phyloP scores from a whole-genome alignment of 2,329 filamentous ascomycete species.

The Pseudocercospora macadamiae region DNA sequence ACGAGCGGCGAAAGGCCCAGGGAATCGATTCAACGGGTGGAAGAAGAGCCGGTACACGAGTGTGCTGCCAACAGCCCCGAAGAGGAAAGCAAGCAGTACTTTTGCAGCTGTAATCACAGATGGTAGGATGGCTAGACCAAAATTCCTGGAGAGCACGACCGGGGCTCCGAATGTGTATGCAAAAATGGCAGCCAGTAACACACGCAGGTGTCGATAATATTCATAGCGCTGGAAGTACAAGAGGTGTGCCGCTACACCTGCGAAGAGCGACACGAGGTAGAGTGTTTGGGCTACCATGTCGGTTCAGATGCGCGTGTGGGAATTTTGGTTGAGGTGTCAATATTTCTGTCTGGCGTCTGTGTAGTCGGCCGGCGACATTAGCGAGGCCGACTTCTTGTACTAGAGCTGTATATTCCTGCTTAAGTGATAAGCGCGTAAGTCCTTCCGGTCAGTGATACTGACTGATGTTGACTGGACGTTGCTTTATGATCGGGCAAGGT shows the following conservation, averaged over 20 bases:
- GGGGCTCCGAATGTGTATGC: background rate
- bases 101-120: background rate
- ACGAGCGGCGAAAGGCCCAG: conserved; percentile 38
- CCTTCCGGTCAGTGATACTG: too few species aligned
- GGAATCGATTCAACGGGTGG: conserved; percentile 35
- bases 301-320: too few species aligned
- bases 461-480: too few species aligned
- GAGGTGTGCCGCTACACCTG: background rate
- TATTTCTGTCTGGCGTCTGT: too few species aligned
- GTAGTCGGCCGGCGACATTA: too few species aligned
- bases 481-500: too few species aligned
- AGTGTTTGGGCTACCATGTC: too few species aligned
- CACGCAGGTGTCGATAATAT: background rate
- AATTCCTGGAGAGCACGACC: background rate
- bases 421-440: too few species aligned
- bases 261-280: too few species aligned
- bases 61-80: background rate
- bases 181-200: background rate
- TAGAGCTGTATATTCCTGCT: too few species aligned
- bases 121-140: background rate
- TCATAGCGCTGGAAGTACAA: background rate
- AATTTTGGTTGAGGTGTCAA: too few species aligned
- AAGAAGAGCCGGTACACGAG: background rate
- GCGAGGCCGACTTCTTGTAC: too few species aligned
- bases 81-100: background rate